A percentile compares a stretch with the other conserved stretches of the same genome.
Evolutionary conservation across 2,329 filamentous ascomycete species (phyloP).

Genomic region (Trichoderma sp.): DNA sequence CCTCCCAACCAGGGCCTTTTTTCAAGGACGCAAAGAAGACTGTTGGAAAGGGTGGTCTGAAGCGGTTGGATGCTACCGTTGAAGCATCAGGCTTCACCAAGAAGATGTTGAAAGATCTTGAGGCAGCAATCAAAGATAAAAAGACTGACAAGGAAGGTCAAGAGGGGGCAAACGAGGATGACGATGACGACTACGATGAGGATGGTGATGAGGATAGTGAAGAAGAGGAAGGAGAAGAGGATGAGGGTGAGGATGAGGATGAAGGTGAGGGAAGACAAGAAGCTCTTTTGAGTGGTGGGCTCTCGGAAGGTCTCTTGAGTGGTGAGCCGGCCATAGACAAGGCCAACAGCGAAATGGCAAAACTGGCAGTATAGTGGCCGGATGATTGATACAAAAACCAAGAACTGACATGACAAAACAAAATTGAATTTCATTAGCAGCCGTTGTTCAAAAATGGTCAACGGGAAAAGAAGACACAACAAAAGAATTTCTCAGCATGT

Average conservation of each 20-base stretch:
- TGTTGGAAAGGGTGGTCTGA: slow-evolving; percentile 61
- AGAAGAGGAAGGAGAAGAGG: slow-evolving; percentile 25
- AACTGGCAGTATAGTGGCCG: slow-evolving; percentile 29
- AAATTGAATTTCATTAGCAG: neutral
- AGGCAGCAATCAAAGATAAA: slow-evolving; percentile 83
- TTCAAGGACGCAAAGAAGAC: slow-evolving; percentile 80
- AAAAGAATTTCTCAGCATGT: neutral
- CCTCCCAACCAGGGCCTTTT: slow-evolving; percentile 77
- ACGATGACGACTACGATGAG: slow-evolving; percentile 32
- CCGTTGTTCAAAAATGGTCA: neutral
- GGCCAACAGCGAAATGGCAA: slow-evolving; percentile 32
- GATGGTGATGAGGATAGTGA: slow-evolving; percentile 32
- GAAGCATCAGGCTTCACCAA: slow-evolving; percentile 93
- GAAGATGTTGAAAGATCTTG: slow-evolving; percentile 94
- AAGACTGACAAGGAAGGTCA: slow-evolving; percentile 47
- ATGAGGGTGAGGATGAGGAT: slow-evolving; percentile 21
- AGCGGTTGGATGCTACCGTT: slow-evolving; percentile 79
- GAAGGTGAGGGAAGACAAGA: neutral
- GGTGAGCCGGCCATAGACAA: slow-evolving; percentile 13
- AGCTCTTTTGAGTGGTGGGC: neutral
- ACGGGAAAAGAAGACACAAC: neutral
- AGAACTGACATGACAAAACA: neutral
- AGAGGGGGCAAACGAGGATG: slow-evolving; percentile 29
- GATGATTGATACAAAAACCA: neutral
- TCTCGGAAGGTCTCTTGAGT: neutral